Conservation (phyloP, 805 yeast genomes). For the Starmerella stigmatis region DNA sequence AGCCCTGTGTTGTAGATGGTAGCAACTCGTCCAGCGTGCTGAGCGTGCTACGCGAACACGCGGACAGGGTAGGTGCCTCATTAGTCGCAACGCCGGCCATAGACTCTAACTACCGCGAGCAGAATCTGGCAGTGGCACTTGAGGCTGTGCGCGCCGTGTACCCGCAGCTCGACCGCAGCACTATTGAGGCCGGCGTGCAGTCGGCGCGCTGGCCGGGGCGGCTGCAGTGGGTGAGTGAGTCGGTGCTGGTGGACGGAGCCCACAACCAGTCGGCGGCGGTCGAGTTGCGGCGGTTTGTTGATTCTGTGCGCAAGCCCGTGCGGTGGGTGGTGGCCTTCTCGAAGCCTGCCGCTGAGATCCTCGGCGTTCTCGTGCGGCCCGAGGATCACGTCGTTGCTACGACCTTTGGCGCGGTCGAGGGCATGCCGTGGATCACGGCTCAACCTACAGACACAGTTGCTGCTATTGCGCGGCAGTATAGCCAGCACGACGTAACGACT, state of each 20-base stretch:
- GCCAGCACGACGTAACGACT: constrained; percentile 21
- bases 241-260: constrained; percentile 74
- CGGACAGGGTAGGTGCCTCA: constrained; percentile 9
- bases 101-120: constrained; percentile 11
- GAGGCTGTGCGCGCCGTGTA: background rate
- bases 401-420: constrained; percentile 57
- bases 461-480: constrained; percentile 20
- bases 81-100: constrained; percentile 26
- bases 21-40: constrained; percentile 47
- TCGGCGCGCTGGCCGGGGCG: constrained; percentile 78
- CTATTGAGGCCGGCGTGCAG: constrained; percentile 43
- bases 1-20: constrained; percentile 64
- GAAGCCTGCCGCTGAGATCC: constrained; percentile 45
- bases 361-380: constrained; percentile 40
- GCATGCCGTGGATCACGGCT: constrained; percentile 88
- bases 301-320: constrained; percentile 31
- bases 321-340: constrained; percentile 68
- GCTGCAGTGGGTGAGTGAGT: constrained; percentile 42
- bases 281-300: constrained; percentile 52
- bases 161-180: background rate
- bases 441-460: constrained; percentile 32
- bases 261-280: constrained; percentile 79
- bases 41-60: constrained; percentile 13
- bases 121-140: constrained; percentile 12
- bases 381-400: constrained; percentile 54